These are phyloP conservation scores for Fomitopsis palustris DNA, from an alignment of 1,284 basidiomycete species.

Conservation along the genomic window DNA sequence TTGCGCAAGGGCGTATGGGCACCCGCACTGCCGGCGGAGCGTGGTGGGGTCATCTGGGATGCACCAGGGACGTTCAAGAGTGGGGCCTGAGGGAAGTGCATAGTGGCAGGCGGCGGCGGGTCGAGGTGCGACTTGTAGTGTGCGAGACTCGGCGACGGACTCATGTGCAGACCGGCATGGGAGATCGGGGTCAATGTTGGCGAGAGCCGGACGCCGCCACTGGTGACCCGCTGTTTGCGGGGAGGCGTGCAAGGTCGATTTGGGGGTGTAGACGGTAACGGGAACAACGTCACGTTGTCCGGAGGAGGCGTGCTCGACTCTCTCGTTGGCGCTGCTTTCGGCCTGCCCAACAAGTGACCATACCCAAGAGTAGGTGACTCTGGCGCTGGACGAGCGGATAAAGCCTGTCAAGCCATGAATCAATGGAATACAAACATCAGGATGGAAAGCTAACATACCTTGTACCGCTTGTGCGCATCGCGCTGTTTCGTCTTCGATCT, in stretches of 20 bases:
- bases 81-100: slow-evolving; percentile 25
- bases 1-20: slow-evolving; percentile 54
- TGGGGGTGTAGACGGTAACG: slow-evolving; percentile 31
- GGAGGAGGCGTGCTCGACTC: slow-evolving; percentile 25
- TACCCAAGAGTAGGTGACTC: slow-evolving; percentile 48
- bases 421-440: neutral
- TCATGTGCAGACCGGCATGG: slow-evolving; percentile 64
- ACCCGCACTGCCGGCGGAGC: slow-evolving; percentile 35
- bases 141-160: slow-evolving; percentile 55
- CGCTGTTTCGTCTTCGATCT: neutral
- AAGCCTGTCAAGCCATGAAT: slow-evolving; percentile 2
- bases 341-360: neutral
- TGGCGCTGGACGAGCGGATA: slow-evolving; percentile 36
- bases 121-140: slow-evolving; percentile 63
- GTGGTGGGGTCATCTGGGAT: slow-evolving; percentile 27
- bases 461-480: slow-evolving; percentile 5
- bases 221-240: slow-evolving; percentile 24
- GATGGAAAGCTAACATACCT: slow-evolving; percentile 8
- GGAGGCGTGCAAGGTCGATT: slow-evolving; percentile 28
- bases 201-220: slow-evolving; percentile 39
- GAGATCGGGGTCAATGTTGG: slow-evolving; percentile 63
- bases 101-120: slow-evolving; percentile 52
- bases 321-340: slow-evolving; percentile 26
- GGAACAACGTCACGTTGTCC: slow-evolving; percentile 1
- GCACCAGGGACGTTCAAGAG: slow-evolving; percentile 8